Evolutionary conservation across 2,329 filamentous ascomycete species (phyloP), one percentile per base, ranked within the genome.

Genomic region (Fusarium pseudonygamai): DNA sequence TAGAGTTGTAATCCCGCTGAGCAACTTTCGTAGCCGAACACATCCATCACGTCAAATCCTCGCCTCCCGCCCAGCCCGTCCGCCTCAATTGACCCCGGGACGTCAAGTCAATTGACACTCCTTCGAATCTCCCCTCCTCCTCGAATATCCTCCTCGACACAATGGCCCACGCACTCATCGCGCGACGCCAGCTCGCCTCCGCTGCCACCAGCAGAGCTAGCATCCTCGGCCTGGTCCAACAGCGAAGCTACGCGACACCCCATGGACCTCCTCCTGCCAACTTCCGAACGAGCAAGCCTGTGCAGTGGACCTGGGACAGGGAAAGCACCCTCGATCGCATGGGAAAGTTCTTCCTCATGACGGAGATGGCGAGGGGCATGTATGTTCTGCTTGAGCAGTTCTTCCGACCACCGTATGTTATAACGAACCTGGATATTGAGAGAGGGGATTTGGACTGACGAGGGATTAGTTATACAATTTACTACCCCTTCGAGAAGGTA

Each of bases 301-400:
- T 91, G 82, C 85, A 90, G 85, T 98, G 95, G 94, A 91, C 97
- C 76, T 90, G 97, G 83, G 88, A 91, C 74, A 87, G 89, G 72
- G 94, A 97, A 82, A 90, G 88, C 74, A 90, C 93, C 40, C 85
- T 97, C 77, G 94, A 98, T 85, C 93, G 92, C 83, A 88, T 94
- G 73, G 95, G 93, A 78, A 96, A 95, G 82, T 98, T 95, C 88
- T 99, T 99, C 86, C 89, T 99, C 82, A 86, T 98, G 88, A 92
- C 93, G 60, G 96, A 99, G 88, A 96, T 98, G 93, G 89, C 94
- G 83, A 91, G 96, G 81, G 96, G 96, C 84, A 98, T 99, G 96
- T 99, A 98, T 82, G 92, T 99, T 77, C 91, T 96, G 84, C 82
- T 99, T 81, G 96, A 99, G 89, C 96, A 99, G 87, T 99, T 93